A percentile compares a stretch with the other conserved stretches of the same genome.
phyloP scores from a whole-genome alignment of 768 basidiomycete species.

The Royoungia palumana region DNA sequence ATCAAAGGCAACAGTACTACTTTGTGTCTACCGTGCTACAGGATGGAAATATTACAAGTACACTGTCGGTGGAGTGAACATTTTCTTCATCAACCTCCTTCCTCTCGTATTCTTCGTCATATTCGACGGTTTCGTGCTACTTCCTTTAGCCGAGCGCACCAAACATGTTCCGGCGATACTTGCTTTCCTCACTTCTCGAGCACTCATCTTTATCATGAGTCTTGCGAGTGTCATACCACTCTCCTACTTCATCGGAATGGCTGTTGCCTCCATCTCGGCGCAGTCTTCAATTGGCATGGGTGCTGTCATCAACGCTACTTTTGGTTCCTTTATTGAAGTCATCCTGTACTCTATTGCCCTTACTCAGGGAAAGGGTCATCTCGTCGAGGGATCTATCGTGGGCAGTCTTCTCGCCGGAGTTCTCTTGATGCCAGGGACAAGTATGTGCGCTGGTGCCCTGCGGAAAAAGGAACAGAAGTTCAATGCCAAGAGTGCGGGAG shows the following conservation, averaged over 20 bases:
- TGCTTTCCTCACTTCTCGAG: constrained; percentile 64
- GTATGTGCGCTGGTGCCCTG: constrained; percentile 91
- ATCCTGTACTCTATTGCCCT: constrained; percentile 89
- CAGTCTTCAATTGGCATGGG: constrained; percentile 99
- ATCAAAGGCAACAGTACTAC: constrained; percentile 81
- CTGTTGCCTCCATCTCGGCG: constrained; percentile 97
- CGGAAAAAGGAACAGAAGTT: constrained; percentile 94
- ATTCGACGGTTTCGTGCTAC: constrained; percentile 83
- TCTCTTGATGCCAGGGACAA: constrained; percentile 92
- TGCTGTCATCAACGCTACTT: constrained; percentile 98
- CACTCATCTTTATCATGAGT: constrained; percentile 78
- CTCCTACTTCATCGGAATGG: constrained; percentile 99
- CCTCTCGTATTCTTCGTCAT: constrained; percentile 95
- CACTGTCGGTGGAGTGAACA: constrained; percentile 97
- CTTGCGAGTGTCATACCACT: constrained; percentile 93
- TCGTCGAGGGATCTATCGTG: constrained; percentile 96
- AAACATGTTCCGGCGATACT: constrained; percentile 66
- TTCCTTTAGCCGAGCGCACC: constrained; percentile 63
- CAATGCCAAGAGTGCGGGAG: constrained; percentile 98
- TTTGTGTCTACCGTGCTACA: constrained; percentile 91
- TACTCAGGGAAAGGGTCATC: constrained; percentile 84
- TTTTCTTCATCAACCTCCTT: constrained; percentile 93
- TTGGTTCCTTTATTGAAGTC: constrained; percentile 98
- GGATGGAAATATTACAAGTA: constrained; percentile 98
- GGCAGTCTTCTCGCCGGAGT: constrained; percentile 95